phyloP scores from a whole-genome alignment of 2,329 filamentous ascomycete species.

The Lecanicillium sp. region DNA sequence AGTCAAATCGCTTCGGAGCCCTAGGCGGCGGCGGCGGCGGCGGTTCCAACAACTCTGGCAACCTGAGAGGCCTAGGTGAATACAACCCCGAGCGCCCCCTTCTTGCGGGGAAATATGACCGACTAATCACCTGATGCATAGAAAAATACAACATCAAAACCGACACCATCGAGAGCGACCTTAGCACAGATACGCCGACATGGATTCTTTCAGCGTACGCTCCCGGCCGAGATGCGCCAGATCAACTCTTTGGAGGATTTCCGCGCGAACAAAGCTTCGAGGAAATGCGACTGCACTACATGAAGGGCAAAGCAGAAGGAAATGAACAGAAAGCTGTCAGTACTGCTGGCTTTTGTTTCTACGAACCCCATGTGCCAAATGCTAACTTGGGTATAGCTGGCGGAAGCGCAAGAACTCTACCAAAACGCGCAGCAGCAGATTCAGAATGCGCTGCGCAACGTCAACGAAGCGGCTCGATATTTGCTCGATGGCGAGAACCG shows the following conservation, averaged over 20 bases:
- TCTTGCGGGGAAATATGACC: background rate
- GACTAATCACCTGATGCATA: constrained; percentile 4
- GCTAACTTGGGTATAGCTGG: constrained; percentile 35
- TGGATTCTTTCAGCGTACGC: constrained; percentile 87
- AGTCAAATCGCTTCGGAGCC: constrained; percentile 49
- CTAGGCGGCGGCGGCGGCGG: constrained; percentile 25
- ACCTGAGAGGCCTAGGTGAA: constrained; percentile 14
- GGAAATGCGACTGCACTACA: constrained; percentile 73
- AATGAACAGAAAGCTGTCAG: constrained; percentile 47
- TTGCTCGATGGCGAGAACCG: constrained; percentile 56
- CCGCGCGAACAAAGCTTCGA: constrained; percentile 80
- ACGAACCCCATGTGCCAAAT: background rate
- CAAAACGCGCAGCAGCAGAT: constrained; percentile 63
- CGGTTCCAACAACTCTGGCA: constrained; percentile 13
- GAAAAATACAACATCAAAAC: constrained; percentile 45
- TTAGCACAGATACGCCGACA: constrained; percentile 62
- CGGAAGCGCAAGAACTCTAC: constrained; percentile 53
- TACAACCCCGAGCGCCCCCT: constrained; percentile 11
- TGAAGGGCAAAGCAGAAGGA: constrained; percentile 48
- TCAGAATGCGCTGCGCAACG: constrained; percentile 57
- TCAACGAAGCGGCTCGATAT: constrained; percentile 65
- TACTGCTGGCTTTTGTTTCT: background rate
- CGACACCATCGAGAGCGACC: constrained; percentile 55
- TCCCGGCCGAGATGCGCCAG: constrained; percentile 66
- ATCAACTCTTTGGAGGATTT: constrained; percentile 74